Evolutionary conservation across 2,329 filamentous ascomycete genomes (phyloP).

Genomic region (Paraphaeosphaeria minitans): DNA sequence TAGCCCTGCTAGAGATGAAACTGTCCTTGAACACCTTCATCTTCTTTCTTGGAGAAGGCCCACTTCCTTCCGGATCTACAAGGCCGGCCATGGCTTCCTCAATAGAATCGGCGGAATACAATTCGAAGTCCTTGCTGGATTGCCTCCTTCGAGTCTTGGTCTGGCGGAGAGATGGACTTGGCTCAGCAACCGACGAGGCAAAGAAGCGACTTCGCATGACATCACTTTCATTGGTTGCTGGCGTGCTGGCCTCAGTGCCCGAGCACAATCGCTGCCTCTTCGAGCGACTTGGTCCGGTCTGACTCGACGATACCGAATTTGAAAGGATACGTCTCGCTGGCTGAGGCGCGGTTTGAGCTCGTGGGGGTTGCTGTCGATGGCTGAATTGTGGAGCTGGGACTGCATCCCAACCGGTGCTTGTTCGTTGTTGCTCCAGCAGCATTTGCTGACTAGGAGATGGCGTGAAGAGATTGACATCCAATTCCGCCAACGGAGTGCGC

Average conservation of each 20-base stretch:
- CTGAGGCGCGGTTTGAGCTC: conserved; percentile 50
- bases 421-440: conserved; percentile 59
- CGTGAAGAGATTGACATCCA: conserved; percentile 70
- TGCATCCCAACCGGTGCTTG: conserved; percentile 60
- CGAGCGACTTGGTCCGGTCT: conserved; percentile 51
- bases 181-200: conserved; percentile 38
- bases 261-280: conserved; percentile 55
- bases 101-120: conserved; percentile 56
- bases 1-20: conserved; percentile 19
- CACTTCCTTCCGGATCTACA: conserved; percentile 39
- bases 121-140: conserved; percentile 49
- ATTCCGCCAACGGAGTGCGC: conserved; percentile 67
- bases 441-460: conserved; percentile 69
- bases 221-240: conserved; percentile 31
- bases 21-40: conserved; percentile 40
- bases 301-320: conserved; percentile 44
- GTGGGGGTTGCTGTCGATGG: conserved; percentile 29
- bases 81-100: conserved; percentile 49
- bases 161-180: conserved; percentile 49
- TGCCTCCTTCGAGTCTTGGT: conserved; percentile 37
- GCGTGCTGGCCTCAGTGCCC: conserved; percentile 40
- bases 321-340: conserved; percentile 47
- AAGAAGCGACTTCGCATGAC: conserved; percentile 55
- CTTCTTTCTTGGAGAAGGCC: conserved; percentile 39
- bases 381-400: conserved; percentile 53